Base-by-base conservation (phyloP, 2,329 filamentous ascomycete species). In the Fusarium bactridioides region DNA sequence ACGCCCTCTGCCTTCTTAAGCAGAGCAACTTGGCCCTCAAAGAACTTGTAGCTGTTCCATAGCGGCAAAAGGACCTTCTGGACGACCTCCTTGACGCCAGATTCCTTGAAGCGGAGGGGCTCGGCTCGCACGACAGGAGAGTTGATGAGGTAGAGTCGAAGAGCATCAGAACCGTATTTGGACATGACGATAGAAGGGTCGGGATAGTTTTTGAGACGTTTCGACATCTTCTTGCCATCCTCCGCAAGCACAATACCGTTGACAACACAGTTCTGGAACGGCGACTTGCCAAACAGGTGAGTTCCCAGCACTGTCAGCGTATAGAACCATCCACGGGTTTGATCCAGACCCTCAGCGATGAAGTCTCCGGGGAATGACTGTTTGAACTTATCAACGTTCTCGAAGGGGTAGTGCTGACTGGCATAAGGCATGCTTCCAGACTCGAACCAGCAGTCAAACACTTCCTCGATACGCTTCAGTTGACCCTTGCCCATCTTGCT, bases 191-290 rank as follows among this genome's bases (percentile, higher is more conserved):
- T 84, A 63, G 85, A 86, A 16, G 95, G 95, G 78, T 97, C 94
- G 0, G 95, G 95, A 81, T 97, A 98, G 83, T 98, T 98, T 85
- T 98, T 97, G 64, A 97, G 86, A 60, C 95, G 90, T 84, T 98
- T 98, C 11, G 94, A 97, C 95, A 98, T 98, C 86, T 98, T 98
- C 86, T 97, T 98, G 62, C 95, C 95, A 78, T 97, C 94, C 80
- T 97, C 94, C 2, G 95, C 95, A 44, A 98, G 87, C 9, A 98
- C 94, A 70, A 97, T 96, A 55, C 95, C 95, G 79, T 97, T 98
- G 70, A 97, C 94, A n/a, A 98, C 93, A 77, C 94, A 97, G 80
- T 97, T 98, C 83, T 96, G 91, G 87, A 97, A 98, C 0, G 95
- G 94, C 5, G 94, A 90, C 40, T 90, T 88, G 47, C 93, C 93